Evolutionary conservation across 176 grass and related monocot genomes (phyloP).

Genomic region (Musa troglodytarum): DNA sequence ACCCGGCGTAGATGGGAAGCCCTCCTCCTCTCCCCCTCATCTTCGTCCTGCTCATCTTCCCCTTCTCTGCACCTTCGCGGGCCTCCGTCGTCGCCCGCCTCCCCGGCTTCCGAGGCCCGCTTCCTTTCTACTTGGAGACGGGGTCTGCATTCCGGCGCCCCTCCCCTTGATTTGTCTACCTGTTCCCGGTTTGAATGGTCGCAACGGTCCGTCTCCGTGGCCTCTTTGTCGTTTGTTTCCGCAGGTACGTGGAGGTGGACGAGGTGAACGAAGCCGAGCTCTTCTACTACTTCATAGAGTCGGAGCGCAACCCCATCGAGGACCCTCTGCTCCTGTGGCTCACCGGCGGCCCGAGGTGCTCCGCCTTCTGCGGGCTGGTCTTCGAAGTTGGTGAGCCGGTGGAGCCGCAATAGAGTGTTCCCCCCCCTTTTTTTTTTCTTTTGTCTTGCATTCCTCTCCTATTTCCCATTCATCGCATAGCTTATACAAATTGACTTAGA

Average conservation of each 20-base stretch:
- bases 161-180: too few species aligned
- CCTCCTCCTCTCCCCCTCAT: too few species aligned
- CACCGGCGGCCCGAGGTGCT: slow-evolving; percentile 2
- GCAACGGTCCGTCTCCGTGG: too few species aligned
- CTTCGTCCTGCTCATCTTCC: not conserved
- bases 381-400: not conserved
- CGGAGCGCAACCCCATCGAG: not conserved
- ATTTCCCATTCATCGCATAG: too few species aligned
- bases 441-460: too few species aligned
- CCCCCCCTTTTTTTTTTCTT: too few species aligned
- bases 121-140: not conserved
- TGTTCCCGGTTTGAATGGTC: too few species aligned
- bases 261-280: not conserved
- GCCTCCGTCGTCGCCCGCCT: not conserved
- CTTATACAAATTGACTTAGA: too few species aligned
- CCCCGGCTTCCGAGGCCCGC: not conserved
- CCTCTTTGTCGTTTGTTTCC: too few species aligned
- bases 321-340: slow-evolving; percentile 6
- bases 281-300: slow-evolving; percentile 12
- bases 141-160: not conserved
- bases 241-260: slow-evolving; percentile 5
- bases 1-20: too few species aligned
- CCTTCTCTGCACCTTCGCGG: not conserved
- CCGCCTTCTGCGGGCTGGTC: not conserved
- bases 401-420: too few species aligned